Evolutionary conservation across 371 early-diverging fungal species (phyloP).

Genomic region (Coemansia sp.): DNA sequence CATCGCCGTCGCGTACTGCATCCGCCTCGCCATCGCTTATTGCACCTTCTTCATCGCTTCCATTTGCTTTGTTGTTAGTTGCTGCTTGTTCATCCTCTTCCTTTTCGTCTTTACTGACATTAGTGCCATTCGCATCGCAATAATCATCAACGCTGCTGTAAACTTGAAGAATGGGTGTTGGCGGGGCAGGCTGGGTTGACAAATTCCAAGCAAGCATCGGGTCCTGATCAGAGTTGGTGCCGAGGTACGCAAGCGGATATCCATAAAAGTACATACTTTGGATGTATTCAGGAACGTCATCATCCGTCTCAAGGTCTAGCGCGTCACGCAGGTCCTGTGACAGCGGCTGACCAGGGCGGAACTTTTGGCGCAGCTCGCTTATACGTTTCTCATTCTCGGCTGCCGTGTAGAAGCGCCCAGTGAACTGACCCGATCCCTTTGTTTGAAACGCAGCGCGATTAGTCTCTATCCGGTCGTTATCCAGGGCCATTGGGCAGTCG

Average conservation of each 20-base stretch:
- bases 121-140: neutral
- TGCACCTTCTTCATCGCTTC: conserved; percentile 23
- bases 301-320: conserved; percentile 16
- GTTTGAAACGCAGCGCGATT: conserved; percentile 30
- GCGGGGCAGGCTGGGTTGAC: neutral
- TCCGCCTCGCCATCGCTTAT: conserved; percentile 13
- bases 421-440: conserved; percentile 23
- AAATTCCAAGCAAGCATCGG: conserved; percentile 17
- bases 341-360: conserved; percentile 37
- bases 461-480: conserved; percentile 24
- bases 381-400: conserved; percentile 33
- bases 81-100: neutral
- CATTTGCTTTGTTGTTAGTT: neutral
- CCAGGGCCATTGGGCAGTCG: conserved; percentile 34
- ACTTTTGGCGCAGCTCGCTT: conserved; percentile 27
- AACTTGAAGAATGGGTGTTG: conserved; percentile 15
- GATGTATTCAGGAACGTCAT: conserved; percentile 36
- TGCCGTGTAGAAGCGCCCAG: conserved; percentile 28
- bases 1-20: neutral
- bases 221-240: conserved; percentile 24
- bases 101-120: neutral
- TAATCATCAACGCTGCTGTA: conserved; percentile 26
- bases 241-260: conserved; percentile 48
- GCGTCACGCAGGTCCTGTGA: conserved; percentile 34
- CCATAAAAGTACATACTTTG: conserved; percentile 38